Evolutionary conservation across 805 yeast genomes (phyloP), one percentile per base, ranked within the genome.

Genomic region (Deakozyma indianensis): DNA sequence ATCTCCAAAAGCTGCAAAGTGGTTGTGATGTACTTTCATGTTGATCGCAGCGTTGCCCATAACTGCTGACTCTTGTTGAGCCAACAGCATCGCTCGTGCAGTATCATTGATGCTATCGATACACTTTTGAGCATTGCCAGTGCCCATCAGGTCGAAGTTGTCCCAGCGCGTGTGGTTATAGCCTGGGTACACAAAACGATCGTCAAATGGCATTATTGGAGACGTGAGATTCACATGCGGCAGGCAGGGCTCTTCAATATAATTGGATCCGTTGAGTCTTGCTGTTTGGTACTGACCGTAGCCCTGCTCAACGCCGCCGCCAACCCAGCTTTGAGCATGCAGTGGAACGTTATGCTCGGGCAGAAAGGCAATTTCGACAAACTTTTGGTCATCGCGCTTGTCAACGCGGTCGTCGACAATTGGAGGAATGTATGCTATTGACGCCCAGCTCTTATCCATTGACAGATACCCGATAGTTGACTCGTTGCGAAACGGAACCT

Each of bases 121-220:
- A n/a, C 38, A 32, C 38, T n/a, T n/a, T 20, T 32, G 38, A n/a
- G 38, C 38, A n/a, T 32, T n/a, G 5, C 38, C 38, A 7, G 38
- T 32, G 18, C 18, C 38, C 7, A 14, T 32, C 11, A 32, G 16
- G 5, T 9, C 18, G 16, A 11, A 32, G 4, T 7, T 32, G 38
- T 32, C 9, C 18, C 28, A 25, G 28, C 14, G 14, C 14, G 28
- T 14, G 14, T 25, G 14, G 14, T 25, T 14, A n/a, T n/a, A n/a
- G 14, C 14, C 28, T 9, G 7, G 14, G 14, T 25, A 25, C 28
- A 25, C 28, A 25, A 25, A 25, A 7, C 28, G 7, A 14, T 14
- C 14, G 28, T 25, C 28, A 25, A 25, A 25, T 14, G 28, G 28
- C 7, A 14, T 14, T 25, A 25, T 25, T 25, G 28, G 28, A 9